Percentiles rank a stretch among this genome's conserved stretches.
phyloP scores from a whole-genome alignment of 345 rosid species.

The Syzygium aromaticum region DNA sequence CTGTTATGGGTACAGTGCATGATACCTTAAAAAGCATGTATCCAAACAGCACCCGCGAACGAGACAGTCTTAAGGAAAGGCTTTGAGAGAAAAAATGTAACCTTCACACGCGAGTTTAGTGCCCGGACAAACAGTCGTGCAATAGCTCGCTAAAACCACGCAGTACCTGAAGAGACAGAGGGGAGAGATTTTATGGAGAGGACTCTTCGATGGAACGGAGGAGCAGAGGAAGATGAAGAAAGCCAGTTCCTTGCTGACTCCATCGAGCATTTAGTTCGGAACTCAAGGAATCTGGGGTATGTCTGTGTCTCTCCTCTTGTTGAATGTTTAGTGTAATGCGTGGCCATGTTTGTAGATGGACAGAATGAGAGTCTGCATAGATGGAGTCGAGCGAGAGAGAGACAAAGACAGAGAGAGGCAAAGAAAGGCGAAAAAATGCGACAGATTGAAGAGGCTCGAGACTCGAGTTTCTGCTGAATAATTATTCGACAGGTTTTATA shows the following conservation, averaged over 20 bases:
- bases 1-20: no score
- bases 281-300: background rate
- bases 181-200: slow-evolving; percentile 25
- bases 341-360: background rate
- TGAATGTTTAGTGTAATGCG: background rate
- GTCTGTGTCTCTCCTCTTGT: background rate
- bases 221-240: slow-evolving; percentile 30
- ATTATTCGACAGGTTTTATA: background rate
- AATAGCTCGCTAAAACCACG: background rate
- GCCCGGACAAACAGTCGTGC: background rate
- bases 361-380: background rate
- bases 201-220: slow-evolving; percentile 44
- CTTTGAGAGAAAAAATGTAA: background rate
- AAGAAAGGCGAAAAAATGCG: background rate
- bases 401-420: background rate
- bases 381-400: background rate
- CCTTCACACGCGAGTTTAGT: background rate
- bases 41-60: no score
- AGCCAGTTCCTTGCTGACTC: slow-evolving; percentile 56
- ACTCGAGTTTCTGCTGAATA: background rate
- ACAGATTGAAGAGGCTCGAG: background rate
- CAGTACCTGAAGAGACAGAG: slow-evolving; percentile 37
- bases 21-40: no score
- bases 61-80: background rate
- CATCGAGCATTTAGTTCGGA: slow-evolving; percentile 19